Conservation (phyloP, 2,329 filamentous ascomycete species). For the Trichoderma atroviride region DNA sequence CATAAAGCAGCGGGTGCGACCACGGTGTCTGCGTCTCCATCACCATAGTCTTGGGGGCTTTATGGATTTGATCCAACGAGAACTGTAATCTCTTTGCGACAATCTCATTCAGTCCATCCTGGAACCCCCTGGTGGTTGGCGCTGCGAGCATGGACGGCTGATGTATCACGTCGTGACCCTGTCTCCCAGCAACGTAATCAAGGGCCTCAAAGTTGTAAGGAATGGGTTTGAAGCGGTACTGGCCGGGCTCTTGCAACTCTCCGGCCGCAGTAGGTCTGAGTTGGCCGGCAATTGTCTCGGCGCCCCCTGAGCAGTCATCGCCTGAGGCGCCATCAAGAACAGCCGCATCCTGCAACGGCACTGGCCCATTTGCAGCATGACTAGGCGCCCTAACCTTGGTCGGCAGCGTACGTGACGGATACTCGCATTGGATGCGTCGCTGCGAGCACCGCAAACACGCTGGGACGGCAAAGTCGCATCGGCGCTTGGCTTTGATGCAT, state of each 20-base stretch:
- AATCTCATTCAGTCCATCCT: slow-evolving; percentile 32
- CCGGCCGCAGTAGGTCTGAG: background rate
- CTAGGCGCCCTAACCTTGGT: background rate
- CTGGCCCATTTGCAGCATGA: background rate
- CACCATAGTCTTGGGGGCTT: slow-evolving; percentile 53
- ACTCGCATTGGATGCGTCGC: slow-evolving; percentile 52
- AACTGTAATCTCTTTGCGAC: slow-evolving; percentile 42
- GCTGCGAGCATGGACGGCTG: slow-evolving; percentile 30
- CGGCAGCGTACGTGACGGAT: slow-evolving; percentile 36
- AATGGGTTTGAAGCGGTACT: background rate
- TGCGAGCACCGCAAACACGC: slow-evolving; percentile 56
- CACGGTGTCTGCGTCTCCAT: slow-evolving; percentile 54
- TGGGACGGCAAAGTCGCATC: slow-evolving; percentile 56
- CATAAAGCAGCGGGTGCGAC: slow-evolving; percentile 56
- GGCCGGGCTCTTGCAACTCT: background rate
- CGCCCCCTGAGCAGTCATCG: background rate
- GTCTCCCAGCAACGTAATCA: background rate
- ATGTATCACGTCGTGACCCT: background rate
- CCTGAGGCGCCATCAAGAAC: background rate
- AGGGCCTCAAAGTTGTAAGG: background rate
- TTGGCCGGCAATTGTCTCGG: background rate
- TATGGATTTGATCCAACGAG: slow-evolving; percentile 55
- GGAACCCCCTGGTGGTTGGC: slow-evolving; percentile 32
- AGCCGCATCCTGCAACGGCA: background rate
- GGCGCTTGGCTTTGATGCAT: slow-evolving; percentile 60